Conservation (phyloP, 495 filamentous ascomycete species). For the Haplographium delicatum region DNA sequence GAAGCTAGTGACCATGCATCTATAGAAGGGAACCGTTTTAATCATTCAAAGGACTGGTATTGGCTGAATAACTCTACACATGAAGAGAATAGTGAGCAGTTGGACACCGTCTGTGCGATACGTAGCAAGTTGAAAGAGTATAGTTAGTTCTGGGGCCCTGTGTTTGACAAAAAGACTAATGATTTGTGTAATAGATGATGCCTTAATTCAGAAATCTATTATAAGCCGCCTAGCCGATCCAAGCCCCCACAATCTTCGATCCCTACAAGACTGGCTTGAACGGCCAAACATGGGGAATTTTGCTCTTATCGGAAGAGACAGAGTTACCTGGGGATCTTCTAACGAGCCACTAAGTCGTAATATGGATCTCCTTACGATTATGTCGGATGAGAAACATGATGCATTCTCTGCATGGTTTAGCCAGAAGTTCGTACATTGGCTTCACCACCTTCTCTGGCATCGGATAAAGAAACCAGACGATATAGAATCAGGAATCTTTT, state of each 20-base stretch:
- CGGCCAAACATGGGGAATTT: constrained; percentile 17
- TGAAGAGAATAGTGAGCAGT: constrained; percentile 15
- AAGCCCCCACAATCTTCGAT: not conserved
- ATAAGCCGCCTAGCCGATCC: not conserved
- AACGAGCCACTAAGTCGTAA: constrained; percentile 3
- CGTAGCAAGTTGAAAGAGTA: constrained; percentile 25
- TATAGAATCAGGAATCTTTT: not conserved
- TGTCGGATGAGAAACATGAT: constrained; percentile 6
- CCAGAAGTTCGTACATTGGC: not conserved
- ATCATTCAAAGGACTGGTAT: constrained; percentile 5
- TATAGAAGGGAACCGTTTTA: constrained; percentile 1
- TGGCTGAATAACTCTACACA: constrained; percentile 5
- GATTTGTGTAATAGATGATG: not conserved
- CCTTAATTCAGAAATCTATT: not conserved
- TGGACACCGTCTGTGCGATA: constrained; percentile 27
- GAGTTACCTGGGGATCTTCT: constrained; percentile 9
- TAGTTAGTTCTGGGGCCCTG: constrained; percentile 9
- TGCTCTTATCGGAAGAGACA: constrained; percentile 12
- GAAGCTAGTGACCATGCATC: constrained; percentile 1
- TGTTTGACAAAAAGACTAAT: not conserved
- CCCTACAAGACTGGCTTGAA: constrained; percentile 13
- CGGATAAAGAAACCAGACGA: not conserved
- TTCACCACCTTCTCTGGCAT: constrained; percentile 10
- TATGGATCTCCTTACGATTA: constrained; percentile 13
- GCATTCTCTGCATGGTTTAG: constrained; percentile 1